Conservation (phyloP, 2,329 filamentous ascomycete genomes). For the Talaromyces amestolkiae region DNA sequence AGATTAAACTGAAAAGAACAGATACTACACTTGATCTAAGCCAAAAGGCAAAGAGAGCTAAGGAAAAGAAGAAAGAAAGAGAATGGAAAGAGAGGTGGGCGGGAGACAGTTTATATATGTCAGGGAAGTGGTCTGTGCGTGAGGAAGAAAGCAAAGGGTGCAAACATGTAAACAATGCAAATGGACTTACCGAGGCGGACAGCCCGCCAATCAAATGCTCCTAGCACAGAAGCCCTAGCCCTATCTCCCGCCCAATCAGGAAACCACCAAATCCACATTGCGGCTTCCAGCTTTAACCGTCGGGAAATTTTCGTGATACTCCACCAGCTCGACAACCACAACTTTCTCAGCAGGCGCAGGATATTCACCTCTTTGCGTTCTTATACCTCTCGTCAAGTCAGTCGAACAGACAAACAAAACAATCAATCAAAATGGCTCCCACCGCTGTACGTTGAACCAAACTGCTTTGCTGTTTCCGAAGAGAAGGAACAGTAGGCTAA, state of each 20-base stretch:
- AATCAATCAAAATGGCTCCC: slow-evolving; percentile 72
- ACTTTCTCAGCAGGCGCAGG: slow-evolving; percentile 62
- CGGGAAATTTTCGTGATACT: slow-evolving; percentile 28
- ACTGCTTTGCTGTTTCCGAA: slow-evolving; percentile 86
- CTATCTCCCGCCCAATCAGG: slow-evolving; percentile 30
- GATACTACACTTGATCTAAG: slow-evolving; percentile 95
- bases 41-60: slow-evolving; percentile 57
- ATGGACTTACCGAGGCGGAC: neutral
- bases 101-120: slow-evolving; percentile 32
- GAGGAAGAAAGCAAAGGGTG: neutral
- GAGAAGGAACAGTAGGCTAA: slow-evolving; percentile 88
- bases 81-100: slow-evolving; percentile 26
- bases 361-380: slow-evolving; percentile 84
- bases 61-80: slow-evolving; percentile 46
- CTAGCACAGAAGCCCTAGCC: slow-evolving; percentile 20
- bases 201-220: neutral
- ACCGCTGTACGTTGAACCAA: slow-evolving; percentile 72
- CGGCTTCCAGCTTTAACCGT: neutral
- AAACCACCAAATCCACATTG: neutral
- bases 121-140: slow-evolving; percentile 21
- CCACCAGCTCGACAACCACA: slow-evolving; percentile 28
- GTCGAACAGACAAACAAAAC: slow-evolving; percentile 25
- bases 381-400: slow-evolving; percentile 25
- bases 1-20: slow-evolving; percentile 98
- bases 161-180: slow-evolving; percentile 15